phyloP scores from a whole-genome alignment of 163 green algal species.

The Picocystis sp. region DNA sequence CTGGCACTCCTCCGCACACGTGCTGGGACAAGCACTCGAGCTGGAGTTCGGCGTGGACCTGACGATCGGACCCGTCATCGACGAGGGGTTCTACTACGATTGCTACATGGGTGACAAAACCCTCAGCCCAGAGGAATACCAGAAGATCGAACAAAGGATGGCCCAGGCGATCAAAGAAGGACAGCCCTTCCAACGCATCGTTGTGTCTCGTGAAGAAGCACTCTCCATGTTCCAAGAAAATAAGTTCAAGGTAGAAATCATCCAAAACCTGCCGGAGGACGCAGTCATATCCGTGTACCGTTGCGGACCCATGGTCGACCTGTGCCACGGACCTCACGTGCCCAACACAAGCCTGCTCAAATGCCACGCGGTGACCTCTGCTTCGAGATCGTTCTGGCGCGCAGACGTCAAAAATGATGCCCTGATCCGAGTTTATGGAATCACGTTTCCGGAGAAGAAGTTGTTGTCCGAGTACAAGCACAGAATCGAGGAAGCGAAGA shows the following conservation, averaged over 20 bases:
- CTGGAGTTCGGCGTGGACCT: slow-evolving; percentile 81
- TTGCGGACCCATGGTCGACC: slow-evolving; percentile 87
- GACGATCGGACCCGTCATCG: slow-evolving; percentile 79
- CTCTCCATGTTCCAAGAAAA: slow-evolving; percentile 95
- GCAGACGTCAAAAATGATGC: slow-evolving; percentile 48
- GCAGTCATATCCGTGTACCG: slow-evolving; percentile 79
- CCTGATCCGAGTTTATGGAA: slow-evolving; percentile 83
- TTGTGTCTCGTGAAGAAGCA: slow-evolving; percentile 77
- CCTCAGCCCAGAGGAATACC: slow-evolving; percentile 44
- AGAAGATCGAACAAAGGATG: slow-evolving; percentile 55
- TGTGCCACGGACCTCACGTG: slow-evolving; percentile 85
- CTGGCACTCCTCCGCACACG: slow-evolving; percentile 87
- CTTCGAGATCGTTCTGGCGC: slow-evolving; percentile 78
- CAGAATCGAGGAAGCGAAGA: slow-evolving; percentile 93
- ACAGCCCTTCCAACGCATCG: slow-evolving; percentile 79
- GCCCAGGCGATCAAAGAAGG: slow-evolving; percentile 55
- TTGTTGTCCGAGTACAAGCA: slow-evolving; percentile 87
- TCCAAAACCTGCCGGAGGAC: slow-evolving; percentile 57
- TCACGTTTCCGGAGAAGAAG: slow-evolving; percentile 87
- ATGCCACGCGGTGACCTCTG: slow-evolving; percentile 45
- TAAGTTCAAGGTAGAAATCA: slow-evolving; percentile 98
- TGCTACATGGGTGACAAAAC: slow-evolving; percentile 73
- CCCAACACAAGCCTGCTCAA: slow-evolving; percentile 73
- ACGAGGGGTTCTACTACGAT: slow-evolving; percentile 93
- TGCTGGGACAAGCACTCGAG: slow-evolving; percentile 83